phyloP scores from a whole-genome alignment of 352 stramenopile species.

The Globisporangium mamillatum region DNA sequence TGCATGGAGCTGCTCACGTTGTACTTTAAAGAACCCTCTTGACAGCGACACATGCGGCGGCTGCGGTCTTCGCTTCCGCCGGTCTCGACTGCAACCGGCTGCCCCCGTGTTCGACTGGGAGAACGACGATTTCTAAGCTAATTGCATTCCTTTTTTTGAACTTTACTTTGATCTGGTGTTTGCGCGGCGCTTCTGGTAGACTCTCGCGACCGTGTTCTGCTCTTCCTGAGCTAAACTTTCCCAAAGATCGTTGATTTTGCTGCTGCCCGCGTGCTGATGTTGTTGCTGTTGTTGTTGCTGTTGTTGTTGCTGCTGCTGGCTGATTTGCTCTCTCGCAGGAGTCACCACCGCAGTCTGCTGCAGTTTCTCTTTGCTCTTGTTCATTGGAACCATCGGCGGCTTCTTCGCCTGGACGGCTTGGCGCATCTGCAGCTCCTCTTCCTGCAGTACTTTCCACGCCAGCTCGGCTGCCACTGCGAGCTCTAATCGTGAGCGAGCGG shows the following conservation, averaged over 20 bases:
- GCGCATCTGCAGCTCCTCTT: slow-evolving; percentile 43
- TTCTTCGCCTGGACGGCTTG: slow-evolving; percentile 17
- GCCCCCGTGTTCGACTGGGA: slow-evolving; percentile 45
- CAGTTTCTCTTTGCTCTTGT: slow-evolving; percentile 9
- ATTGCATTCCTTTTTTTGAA: neutral
- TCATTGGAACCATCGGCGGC: neutral
- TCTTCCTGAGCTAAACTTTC: slow-evolving; percentile 20
- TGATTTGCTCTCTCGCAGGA: neutral
- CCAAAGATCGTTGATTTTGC: slow-evolving; percentile 21
- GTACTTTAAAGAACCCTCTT: slow-evolving; percentile 70
- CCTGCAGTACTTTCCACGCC: slow-evolving; percentile 53
- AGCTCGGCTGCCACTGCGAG: slow-evolving; percentile 23
- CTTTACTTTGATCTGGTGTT: slow-evolving; percentile 7
- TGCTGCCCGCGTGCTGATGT: slow-evolving; percentile 2
- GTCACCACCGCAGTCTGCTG: neutral
- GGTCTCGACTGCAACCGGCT: slow-evolving; percentile 40
- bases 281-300: neutral
- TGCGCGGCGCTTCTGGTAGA: slow-evolving; percentile 15
- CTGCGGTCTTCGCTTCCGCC: slow-evolving; percentile 68
- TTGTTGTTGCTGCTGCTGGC: neutral
- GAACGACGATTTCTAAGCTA: slow-evolving; percentile 39
- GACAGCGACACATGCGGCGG: slow-evolving; percentile 55
- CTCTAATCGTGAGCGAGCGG: neutral
- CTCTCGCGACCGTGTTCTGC: slow-evolving; percentile 16
- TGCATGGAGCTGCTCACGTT: slow-evolving; percentile 71